Conservation (phyloP, 257 asterid genomes). For the Nicotiana knightiana region DNA sequence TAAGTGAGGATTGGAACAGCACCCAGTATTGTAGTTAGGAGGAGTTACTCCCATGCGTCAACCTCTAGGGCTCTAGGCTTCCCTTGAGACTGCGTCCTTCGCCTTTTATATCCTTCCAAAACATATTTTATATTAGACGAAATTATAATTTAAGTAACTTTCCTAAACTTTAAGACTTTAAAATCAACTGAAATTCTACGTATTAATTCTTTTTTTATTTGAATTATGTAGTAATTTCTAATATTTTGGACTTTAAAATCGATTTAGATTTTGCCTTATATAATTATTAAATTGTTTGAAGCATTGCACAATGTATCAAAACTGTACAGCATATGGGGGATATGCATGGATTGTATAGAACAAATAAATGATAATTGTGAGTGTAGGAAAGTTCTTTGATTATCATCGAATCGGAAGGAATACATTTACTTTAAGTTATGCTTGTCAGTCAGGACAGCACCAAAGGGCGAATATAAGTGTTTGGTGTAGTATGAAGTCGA, state of each 20-base stretch:
- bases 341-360: not conserved
- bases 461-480: not conserved
- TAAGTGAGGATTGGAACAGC: not conserved
- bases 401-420: not conserved
- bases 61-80: not conserved
- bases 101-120: too few relatives aligned
- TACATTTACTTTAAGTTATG: not conserved
- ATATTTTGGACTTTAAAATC: too few relatives aligned
- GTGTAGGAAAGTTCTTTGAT: not conserved
- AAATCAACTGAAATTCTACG: too few relatives aligned
- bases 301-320: not conserved
- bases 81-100: not conserved
- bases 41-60: not conserved
- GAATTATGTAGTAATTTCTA: too few relatives aligned
- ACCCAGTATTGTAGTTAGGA: not conserved
- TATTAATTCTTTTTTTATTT: too few relatives aligned
- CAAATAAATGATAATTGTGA: not conserved
- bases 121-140: too few relatives aligned
- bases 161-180: too few relatives aligned
- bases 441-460: not conserved
- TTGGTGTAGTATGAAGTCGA: not conserved
- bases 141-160: too few relatives aligned
- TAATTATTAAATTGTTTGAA: too few relatives aligned
- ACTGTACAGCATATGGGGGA: not conserved
- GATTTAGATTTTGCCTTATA: too few relatives aligned